A percentile compares a stretch with the other conserved stretches of the same genome.
phyloP scores from a whole-genome alignment of 306 rosid genomes.

The Echinosophora koreensis region DNA sequence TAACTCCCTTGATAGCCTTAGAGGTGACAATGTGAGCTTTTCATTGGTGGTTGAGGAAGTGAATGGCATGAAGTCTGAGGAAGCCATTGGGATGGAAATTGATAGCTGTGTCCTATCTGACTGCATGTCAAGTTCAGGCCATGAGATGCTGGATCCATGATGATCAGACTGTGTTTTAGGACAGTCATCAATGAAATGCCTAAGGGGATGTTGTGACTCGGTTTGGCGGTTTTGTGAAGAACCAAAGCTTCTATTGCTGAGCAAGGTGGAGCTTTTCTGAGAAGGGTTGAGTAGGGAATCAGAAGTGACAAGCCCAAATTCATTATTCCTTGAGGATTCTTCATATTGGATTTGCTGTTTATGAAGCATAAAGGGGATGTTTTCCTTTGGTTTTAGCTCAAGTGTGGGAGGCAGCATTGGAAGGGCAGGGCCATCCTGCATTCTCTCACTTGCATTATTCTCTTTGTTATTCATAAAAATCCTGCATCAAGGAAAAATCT shows the following conservation, averaged over 20 bases:
- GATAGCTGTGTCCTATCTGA: conserved; percentile 79
- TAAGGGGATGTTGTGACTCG: conserved; percentile 64
- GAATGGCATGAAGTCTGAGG: conserved; percentile 61
- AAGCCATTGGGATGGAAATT: conserved; percentile 68
- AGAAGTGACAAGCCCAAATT: conserved; percentile 73
- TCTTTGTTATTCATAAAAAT: conserved; percentile 68
- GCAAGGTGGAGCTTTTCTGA: conserved; percentile 54
- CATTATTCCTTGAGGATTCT: conserved; percentile 61
- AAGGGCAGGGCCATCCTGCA: conserved; percentile 58
- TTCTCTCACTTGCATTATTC: conserved; percentile 55
- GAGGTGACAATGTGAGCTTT: conserved; percentile 72
- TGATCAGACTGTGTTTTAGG: conserved; percentile 60
- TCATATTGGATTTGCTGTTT: conserved; percentile 63
- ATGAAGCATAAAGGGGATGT: conserved; percentile 53
- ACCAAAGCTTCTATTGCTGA: conserved; percentile 49
- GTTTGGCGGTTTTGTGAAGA: conserved; percentile 53
- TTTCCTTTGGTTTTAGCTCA: conserved; percentile 59
- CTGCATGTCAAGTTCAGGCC: conserved; percentile 64
- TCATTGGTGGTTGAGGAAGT: conserved; percentile 66
- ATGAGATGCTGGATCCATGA: conserved; percentile 48
- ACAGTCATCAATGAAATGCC: conserved; percentile 80
- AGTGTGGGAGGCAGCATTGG: conserved; percentile 68
- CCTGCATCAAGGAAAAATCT: conserved; percentile 51
- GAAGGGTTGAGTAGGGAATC: conserved; percentile 80
- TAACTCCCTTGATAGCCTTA: conserved; percentile 66